Evolutionary conservation across 169 alveolate genomes (phyloP), one percentile per base, ranked within the genome.

Genomic region (Toxoplasma gondii): DNA sequence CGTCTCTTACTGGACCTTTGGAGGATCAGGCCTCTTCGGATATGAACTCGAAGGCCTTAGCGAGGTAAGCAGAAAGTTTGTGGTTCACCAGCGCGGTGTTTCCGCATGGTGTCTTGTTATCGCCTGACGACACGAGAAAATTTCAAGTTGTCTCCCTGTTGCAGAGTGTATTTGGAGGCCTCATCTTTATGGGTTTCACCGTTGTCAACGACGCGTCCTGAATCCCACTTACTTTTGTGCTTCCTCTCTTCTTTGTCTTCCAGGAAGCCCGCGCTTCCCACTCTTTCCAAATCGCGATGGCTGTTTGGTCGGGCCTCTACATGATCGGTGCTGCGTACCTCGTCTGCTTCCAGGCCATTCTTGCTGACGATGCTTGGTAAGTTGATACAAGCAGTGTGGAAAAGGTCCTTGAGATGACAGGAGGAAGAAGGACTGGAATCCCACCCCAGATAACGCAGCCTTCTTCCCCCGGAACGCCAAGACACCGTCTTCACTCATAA

Each of bases 281-380:
- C 74, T 88, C 97, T 0, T 97, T 97, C 91, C 97, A 98, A 67
- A 88, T 93, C 53, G 95, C 97, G 87, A 94, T 96, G 86, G 95
- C 98, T 36, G 93, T 96, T 34, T 96, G 96, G 96, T 86, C 98
- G 19, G 97, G 97, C 91, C 93, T 97, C 24, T 97, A 97, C 96
- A 91, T 98, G 96, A 88, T 97, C 34, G 99, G 99, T 44, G 97
- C 99, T 41, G 93, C 97, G 64, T 95, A 97, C 90, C 95, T 98
- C 74, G 96, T 98, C 96, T 97, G 98, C 94, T 98, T 98, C 95
- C 99, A 98, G 96, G 98, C 98, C 43, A 96, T 98, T 74, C 97
- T 98, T 36, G 99, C 99, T 29, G 99, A 98, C 91, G 99, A 98
- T 90, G 97, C 99, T 41, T 97, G 98, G 98, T 97, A 93, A 64